Evolutionary conservation across 1,284 basidiomycete species (phyloP).

Genomic region (Puccinia polysora): DNA sequence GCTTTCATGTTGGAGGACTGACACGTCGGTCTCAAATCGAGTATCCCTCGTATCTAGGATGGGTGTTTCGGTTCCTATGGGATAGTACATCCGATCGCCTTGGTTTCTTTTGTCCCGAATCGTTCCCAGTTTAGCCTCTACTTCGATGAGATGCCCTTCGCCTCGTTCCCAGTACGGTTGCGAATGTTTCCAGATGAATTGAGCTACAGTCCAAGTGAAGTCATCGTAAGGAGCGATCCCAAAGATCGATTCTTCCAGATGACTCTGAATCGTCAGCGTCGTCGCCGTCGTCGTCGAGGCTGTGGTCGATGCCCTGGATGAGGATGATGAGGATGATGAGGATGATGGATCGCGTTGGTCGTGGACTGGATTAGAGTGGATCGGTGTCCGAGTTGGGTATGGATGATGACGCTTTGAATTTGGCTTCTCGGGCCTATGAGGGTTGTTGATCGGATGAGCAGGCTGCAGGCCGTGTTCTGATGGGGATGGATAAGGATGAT

Average conservation of each 20-base stretch:
- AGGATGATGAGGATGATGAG: too few relatives aligned
- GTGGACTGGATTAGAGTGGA: too few relatives aligned
- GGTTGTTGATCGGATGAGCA: too few relatives aligned
- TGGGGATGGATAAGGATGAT: too few relatives aligned
- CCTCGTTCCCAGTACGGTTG: slow-evolving; percentile 30
- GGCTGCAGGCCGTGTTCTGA: too few relatives aligned
- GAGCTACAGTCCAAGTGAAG: slow-evolving; percentile 82
- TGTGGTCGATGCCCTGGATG: background rate
- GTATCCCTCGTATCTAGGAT: slow-evolving; percentile 56
- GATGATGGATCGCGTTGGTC: too few relatives aligned
- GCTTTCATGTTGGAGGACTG: slow-evolving; percentile 73
- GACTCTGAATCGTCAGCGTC: slow-evolving; percentile 2
- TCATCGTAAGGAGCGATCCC: slow-evolving; percentile 90
- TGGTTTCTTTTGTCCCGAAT: slow-evolving; percentile 61
- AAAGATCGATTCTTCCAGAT: slow-evolving; percentile 77
- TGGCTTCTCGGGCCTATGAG: too few relatives aligned
- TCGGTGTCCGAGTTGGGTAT: too few relatives aligned
- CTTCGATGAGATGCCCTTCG: slow-evolving; percentile 58
- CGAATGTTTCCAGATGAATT: slow-evolving; percentile 64
- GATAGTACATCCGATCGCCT: slow-evolving; percentile 61
- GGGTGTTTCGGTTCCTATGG: slow-evolving; percentile 75
- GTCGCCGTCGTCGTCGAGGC: background rate
- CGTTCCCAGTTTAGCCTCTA: slow-evolving; percentile 89
- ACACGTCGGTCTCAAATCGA: slow-evolving; percentile 87
- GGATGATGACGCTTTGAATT: too few relatives aligned